phyloP scores from a whole-genome alignment of 768 basidiomycete genomes.

The Roridomyces roridus region DNA sequence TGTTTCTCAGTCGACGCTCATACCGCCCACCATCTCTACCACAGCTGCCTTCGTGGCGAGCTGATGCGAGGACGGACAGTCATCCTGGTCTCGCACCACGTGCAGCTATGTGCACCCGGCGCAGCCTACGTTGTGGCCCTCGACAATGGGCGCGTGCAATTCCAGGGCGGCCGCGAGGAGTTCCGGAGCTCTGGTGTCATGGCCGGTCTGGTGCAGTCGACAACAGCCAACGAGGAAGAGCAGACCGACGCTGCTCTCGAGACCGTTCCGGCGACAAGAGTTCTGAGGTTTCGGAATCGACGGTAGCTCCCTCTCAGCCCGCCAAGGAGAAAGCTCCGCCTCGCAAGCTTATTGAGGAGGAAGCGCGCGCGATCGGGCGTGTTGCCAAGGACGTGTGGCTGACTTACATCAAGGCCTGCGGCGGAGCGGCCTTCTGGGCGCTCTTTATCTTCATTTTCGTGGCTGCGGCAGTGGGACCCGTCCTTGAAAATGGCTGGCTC shows the following conservation, averaged over 20 bases:
- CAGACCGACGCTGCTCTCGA: constrained; percentile 52
- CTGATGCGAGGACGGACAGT: constrained; percentile 84
- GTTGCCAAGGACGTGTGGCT: constrained; percentile 73
- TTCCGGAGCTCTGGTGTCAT: constrained; percentile 77
- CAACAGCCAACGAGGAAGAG: constrained; percentile 35
- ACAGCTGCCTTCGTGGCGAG: constrained; percentile 83
- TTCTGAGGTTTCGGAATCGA: constrained; percentile 38
- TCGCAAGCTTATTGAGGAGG: constrained; percentile 86
- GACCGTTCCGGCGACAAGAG: constrained; percentile 19
- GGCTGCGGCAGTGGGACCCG: constrained; percentile 66
- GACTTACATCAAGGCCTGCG: constrained; percentile 59
- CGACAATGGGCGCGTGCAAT: constrained; percentile 81
- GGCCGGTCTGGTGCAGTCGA: constrained; percentile 68
- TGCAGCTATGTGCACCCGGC: constrained; percentile 83
- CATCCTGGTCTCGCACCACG: constrained; percentile 94
- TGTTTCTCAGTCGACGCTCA: constrained; percentile 81
- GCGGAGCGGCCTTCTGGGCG: constrained; percentile 60
- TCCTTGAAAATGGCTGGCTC: constrained; percentile 77
- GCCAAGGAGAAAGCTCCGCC: constrained; percentile 62
- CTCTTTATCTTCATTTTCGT: constrained; percentile 58
- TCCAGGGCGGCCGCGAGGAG: constrained; percentile 66
- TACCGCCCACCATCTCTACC: constrained; percentile 87
- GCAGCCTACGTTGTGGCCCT: constrained; percentile 85
- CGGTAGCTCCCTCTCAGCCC: constrained; percentile 24
- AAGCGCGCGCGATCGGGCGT: constrained; percentile 76